phyloP scores from a whole-genome alignment of 768 basidiomycete species.

The Rhizopogon vinicolor region DNA sequence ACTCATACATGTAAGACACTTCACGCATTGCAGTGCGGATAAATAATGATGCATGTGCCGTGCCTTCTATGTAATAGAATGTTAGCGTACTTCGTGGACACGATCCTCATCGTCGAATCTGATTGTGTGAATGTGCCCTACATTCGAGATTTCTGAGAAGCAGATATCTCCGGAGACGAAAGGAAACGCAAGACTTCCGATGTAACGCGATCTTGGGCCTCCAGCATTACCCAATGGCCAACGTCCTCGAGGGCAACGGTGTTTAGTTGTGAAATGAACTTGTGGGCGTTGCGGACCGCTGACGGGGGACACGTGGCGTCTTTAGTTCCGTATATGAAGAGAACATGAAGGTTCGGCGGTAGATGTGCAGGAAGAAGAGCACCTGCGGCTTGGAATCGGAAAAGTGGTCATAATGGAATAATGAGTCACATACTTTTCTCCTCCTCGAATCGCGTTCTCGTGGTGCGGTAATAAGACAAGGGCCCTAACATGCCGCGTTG shows the following conservation, averaged over 20 bases:
- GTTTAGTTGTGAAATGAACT: conserved; percentile 47
- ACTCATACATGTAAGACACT: too few relatives aligned
- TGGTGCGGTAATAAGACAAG: conserved; percentile 73
- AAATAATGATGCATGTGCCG: too few relatives aligned
- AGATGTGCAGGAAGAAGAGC: conserved; percentile 40
- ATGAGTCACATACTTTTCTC: conserved; percentile 35
- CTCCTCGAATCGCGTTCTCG: conserved; percentile 58
- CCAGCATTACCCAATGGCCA: conserved; percentile 70
- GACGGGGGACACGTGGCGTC: conserved; percentile 45
- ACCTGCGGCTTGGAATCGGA: conserved; percentile 23
- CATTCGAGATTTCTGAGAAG: neutral
- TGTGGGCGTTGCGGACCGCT: conserved; percentile 38
- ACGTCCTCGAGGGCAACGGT: conserved; percentile 47
- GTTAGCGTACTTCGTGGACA: too few relatives aligned
- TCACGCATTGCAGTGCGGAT: too few relatives aligned
- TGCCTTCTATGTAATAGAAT: too few relatives aligned
- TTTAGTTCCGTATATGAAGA: conserved; percentile 55
- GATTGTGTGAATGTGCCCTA: neutral
- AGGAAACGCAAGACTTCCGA: conserved; percentile 46
- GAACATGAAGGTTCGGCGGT: conserved; percentile 47
- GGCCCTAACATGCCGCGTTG: conserved; percentile 58
- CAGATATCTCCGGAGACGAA: conserved; percentile 7
- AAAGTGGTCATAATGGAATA: neutral
- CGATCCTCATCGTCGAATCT: too few relatives aligned
- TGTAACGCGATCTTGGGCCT: conserved; percentile 53